These are phyloP conservation scores for Cytospora schulzeri DNA, from an alignment of 2,329 filamentous ascomycete species.

Conservation along the genomic window DNA sequence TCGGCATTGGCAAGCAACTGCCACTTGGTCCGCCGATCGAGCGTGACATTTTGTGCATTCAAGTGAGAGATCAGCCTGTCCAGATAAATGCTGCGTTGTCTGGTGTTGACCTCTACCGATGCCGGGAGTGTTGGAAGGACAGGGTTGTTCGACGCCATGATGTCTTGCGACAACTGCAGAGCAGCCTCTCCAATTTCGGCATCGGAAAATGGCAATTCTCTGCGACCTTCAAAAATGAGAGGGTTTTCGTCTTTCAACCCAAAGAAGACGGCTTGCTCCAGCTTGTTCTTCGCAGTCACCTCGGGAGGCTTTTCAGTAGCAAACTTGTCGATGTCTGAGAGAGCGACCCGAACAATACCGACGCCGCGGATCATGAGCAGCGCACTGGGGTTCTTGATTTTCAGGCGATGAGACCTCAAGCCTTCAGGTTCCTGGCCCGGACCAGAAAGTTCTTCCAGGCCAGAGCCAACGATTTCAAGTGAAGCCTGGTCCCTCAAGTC, in stretches of 20 bases:
- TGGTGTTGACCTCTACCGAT: slow-evolving; percentile 80
- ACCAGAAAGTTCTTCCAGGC: slow-evolving; percentile 60
- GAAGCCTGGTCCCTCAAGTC: slow-evolving; percentile 70
- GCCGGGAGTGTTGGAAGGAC: slow-evolving; percentile 74
- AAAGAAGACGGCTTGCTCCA: slow-evolving; percentile 95
- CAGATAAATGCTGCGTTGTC: slow-evolving; percentile 71
- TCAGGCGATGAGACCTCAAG: slow-evolving; percentile 52
- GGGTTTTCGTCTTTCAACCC: slow-evolving; percentile 80
- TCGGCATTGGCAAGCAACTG: slow-evolving; percentile 85
- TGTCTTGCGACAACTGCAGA: slow-evolving; percentile 75
- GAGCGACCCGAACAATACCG: slow-evolving; percentile 61
- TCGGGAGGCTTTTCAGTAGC: slow-evolving; percentile 58
- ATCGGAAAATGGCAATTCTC: slow-evolving; percentile 66
- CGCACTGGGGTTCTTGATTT: slow-evolving; percentile 63
- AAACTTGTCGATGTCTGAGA: slow-evolving; percentile 62
- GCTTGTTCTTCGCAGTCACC: slow-evolving; percentile 82
- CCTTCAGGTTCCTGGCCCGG: slow-evolving; percentile 46
- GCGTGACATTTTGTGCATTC: slow-evolving; percentile 61
- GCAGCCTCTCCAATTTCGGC: slow-evolving; percentile 77
- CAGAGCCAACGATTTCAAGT: slow-evolving; percentile 65
- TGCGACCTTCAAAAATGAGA: slow-evolving; percentile 76
- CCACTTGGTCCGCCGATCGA: slow-evolving; percentile 75
- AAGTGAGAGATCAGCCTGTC: slow-evolving; percentile 75
- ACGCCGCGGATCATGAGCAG: slow-evolving; percentile 65
- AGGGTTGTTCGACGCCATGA: slow-evolving; percentile 74